Base-by-base conservation (phyloP, 1,284 basidiomycete species). In the Melampsora americana region DNA sequence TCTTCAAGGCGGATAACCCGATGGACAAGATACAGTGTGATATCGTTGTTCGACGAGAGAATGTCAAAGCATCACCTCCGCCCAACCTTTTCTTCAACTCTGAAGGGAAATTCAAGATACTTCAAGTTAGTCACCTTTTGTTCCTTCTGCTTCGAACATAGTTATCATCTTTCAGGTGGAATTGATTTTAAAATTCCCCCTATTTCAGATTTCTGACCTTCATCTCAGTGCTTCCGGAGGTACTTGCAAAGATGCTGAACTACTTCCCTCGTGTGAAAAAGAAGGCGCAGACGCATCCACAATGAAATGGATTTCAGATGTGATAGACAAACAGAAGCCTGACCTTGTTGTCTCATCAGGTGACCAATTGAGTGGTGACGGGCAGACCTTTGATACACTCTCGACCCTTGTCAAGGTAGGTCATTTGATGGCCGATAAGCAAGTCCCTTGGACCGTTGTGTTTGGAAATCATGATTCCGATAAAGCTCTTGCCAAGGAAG, bases 381-480 rank as follows among this genome's bases (percentile, higher is more conserved):
- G 68, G 5, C 81, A 79, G 0, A 79, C 79, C 0, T 83, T 81
- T 80, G 82, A 83, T 64, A 78, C 77, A 12, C 70, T 77, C 42
- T 79, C 78, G 14, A 79, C 80, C 0, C 66, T 82, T 1, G 71
- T 80, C 3, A 79, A 80, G 39, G 78, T 79, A 56, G 78, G 80
- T 3, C 75, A 78, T 0, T 79, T 80, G 0, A 48, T 82, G n/a
- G 79, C 80, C 20, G 30, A 75, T 1, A 79, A 80, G 3, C 78
- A 78, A 67, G 78, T 83, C 18, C 80, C 79, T 5, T 83, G 80
- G 75, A 80, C 81, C 1, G 79, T 80, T 12, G 79, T 82, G 48
- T 59, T 80, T 28, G 82, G 82, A 53, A 81, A 83, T 39, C 81
- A 82, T 77, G 81, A 82, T 66, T 77, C 78, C 39, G 80, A 83